phyloP scores from a whole-genome alignment of 2,329 filamentous ascomycete species.

The Trichoderma hamatum region DNA sequence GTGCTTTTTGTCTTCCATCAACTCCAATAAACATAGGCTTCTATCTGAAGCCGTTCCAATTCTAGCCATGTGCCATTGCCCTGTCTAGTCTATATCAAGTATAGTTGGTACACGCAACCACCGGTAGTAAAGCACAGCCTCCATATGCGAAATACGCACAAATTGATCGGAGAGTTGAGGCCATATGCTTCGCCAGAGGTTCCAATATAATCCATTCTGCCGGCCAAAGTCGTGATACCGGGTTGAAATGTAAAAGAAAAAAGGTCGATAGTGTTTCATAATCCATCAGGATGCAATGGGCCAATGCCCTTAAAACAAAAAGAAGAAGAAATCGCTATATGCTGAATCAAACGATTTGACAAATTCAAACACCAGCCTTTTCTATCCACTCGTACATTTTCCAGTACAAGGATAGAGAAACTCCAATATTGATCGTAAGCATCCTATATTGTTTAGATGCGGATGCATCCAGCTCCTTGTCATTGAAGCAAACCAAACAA shows the following conservation, averaged over 20 bases:
- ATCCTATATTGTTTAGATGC: slow-evolving; percentile 27
- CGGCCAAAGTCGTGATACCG: slow-evolving; percentile 34
- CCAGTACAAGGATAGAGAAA: slow-evolving; percentile 32
- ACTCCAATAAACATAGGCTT: neutral
- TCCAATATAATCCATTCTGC: slow-evolving; percentile 28
- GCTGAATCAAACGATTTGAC: slow-evolving; percentile 17
- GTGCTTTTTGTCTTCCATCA: slow-evolving; percentile 1
- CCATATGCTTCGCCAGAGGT: neutral
- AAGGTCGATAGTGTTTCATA: slow-evolving; percentile 31
- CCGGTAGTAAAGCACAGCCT: slow-evolving; percentile 34
- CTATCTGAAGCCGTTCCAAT: slow-evolving; percentile 25
- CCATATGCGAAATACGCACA: neutral
- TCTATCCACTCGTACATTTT: slow-evolving; percentile 33
- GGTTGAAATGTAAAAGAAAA: slow-evolving; percentile 33
- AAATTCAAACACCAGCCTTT: slow-evolving; percentile 29
- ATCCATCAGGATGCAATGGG: slow-evolving; percentile 30
- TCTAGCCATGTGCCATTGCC: slow-evolving; percentile 36
- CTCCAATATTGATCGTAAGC: slow-evolving; percentile 30
- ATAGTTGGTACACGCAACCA: slow-evolving; percentile 40
- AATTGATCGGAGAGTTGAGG: neutral
- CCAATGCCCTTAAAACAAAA: slow-evolving; percentile 15
- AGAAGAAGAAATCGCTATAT: slow-evolving; percentile 24
- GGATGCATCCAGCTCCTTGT: slow-evolving; percentile 41
- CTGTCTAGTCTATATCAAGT: slow-evolving; percentile 37
- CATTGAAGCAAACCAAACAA: slow-evolving; percentile 28